Percentiles rank a stretch among this genome's conserved stretches.
phyloP scores from a whole-genome alignment of 495 filamentous ascomycete species.

The Parmelia sp. region DNA sequence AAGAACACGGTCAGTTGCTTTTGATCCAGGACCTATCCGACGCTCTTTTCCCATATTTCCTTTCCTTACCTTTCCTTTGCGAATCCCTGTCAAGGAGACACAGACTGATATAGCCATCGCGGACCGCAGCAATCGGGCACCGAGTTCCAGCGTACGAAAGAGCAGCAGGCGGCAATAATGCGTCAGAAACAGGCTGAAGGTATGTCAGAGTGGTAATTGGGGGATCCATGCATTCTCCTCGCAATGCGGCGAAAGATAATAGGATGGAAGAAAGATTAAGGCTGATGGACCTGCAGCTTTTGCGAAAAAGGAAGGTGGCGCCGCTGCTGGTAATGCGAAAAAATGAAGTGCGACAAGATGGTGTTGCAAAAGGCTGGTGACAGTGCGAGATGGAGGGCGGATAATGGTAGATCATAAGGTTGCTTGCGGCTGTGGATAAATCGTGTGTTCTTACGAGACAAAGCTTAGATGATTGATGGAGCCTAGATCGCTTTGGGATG shows the following conservation, averaged over 20 bases:
- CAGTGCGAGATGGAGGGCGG: neutral
- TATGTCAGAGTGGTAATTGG: slow-evolving; percentile 33
- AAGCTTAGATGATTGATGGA: neutral
- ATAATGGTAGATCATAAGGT: neutral
- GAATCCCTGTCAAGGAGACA: neutral
- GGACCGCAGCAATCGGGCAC: slow-evolving; percentile 51
- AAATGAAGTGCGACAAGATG: slow-evolving; percentile 17
- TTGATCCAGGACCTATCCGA: neutral
- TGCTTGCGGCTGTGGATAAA: neutral
- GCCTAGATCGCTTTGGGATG: neutral
- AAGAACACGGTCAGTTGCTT: slow-evolving; percentile 43
- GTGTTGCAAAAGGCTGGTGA: too few relatives aligned
- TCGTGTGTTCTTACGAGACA: neutral
- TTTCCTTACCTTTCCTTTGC: neutral
- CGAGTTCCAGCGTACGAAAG: slow-evolving; percentile 66
- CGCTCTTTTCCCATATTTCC: too few relatives aligned
- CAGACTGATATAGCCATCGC: neutral
- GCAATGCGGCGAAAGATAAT: neutral
- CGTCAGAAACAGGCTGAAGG: slow-evolving; percentile 81
- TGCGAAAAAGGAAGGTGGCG: slow-evolving; percentile 27
- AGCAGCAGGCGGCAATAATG: slow-evolving; percentile 77
- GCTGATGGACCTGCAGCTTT: slow-evolving; percentile 22
- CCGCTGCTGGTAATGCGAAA: slow-evolving; percentile 19
- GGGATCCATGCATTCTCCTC: neutral
- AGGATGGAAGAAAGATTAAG: neutral